These are phyloP conservation scores for Lippia alba DNA, from an alignment of 305 asterid genomes.

Conservation along the genomic window DNA sequence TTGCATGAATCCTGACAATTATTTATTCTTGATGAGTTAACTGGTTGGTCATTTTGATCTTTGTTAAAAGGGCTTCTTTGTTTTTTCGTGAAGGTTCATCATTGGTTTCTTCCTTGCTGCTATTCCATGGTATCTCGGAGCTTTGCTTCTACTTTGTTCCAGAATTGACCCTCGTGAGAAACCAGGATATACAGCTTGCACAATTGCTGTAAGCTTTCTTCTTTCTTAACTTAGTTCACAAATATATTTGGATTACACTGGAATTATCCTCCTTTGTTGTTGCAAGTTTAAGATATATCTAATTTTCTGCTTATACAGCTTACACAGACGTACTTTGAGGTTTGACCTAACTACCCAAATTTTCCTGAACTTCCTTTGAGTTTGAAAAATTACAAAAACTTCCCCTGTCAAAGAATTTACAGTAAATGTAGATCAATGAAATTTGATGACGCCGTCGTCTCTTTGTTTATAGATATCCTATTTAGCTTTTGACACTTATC, in stretches of 20 bases:
- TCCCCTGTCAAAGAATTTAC: too few species aligned
- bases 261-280: not conserved
- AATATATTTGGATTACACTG: not conserved
- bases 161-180: constrained; percentile 87
- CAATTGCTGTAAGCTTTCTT: constrained; percentile 73
- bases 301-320: not conserved
- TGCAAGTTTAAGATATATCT: constrained; percentile 20
- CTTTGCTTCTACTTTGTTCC: constrained; percentile 61
- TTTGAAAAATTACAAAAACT: too few species aligned
- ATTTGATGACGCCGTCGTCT: too few species aligned
- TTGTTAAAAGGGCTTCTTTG: constrained; percentile 13
- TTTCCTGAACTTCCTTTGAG: too few species aligned
- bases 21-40: not conserved
- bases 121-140: constrained; percentile 86
- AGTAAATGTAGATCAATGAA: too few species aligned
- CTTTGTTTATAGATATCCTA: too few species aligned
- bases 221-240: constrained; percentile 6
- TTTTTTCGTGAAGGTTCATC: constrained; percentile 64
- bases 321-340: too few species aligned
- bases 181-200: constrained; percentile 72
- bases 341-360: too few species aligned
- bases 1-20: not conserved
- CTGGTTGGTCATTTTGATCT: constrained; percentile 17
- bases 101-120: constrained; percentile 81
- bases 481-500: too few species aligned